A percentile compares a stretch with the other conserved stretches of the same genome.
These are phyloP conservation scores for Orobanche coerulescens DNA, from an alignment of 257 asterid genomes.

Conservation along the genomic window DNA sequence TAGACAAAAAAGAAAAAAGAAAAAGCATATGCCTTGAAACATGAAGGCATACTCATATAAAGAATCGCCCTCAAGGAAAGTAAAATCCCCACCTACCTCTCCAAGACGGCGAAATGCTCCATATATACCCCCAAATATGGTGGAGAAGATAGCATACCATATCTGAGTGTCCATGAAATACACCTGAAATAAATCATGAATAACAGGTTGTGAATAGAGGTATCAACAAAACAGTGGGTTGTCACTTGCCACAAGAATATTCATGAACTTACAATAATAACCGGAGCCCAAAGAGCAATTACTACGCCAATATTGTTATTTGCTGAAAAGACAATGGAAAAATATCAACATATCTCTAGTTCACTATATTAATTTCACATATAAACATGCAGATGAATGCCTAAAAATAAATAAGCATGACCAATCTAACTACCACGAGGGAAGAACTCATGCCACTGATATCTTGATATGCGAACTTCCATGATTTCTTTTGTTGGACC, in stretches of 20 bases:
- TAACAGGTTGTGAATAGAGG: slow-evolving; percentile 14
- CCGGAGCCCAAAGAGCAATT: slow-evolving; percentile 90
- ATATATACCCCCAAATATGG: slow-evolving; percentile 93
- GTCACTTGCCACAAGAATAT: slow-evolving; percentile 18
- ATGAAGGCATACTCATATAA: neutral
- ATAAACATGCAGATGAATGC: neutral
- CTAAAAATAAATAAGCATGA: slow-evolving; percentile 12
- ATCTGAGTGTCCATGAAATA: slow-evolving; percentile 97
- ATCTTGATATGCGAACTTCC: slow-evolving; percentile 37
- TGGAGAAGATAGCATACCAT: slow-evolving; percentile 98
- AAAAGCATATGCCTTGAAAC: neutral
- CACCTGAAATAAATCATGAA: slow-evolving; percentile 49
- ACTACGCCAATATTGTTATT: slow-evolving; percentile 82
- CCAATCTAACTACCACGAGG: slow-evolving; percentile 59
- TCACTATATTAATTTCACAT: slow-evolving; percentile 1
- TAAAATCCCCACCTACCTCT: slow-evolving; percentile 55
- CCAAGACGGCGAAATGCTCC: slow-evolving; percentile 99
- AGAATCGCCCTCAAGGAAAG: neutral
- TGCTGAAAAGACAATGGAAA: slow-evolving; percentile 48
- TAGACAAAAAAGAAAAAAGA: too few species aligned
- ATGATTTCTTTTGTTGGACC: slow-evolving; percentile 78
- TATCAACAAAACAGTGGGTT: slow-evolving; percentile 18
- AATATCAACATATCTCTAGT: neutral
- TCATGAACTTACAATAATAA: slow-evolving; percentile 60
- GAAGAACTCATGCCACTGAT: slow-evolving; percentile 93